A percentile compares a stretch with the other conserved stretches of the same genome.
These are phyloP conservation scores for Pulveroboletus sp. DNA, from an alignment of 768 basidiomycete species.

Conservation along the genomic window DNA sequence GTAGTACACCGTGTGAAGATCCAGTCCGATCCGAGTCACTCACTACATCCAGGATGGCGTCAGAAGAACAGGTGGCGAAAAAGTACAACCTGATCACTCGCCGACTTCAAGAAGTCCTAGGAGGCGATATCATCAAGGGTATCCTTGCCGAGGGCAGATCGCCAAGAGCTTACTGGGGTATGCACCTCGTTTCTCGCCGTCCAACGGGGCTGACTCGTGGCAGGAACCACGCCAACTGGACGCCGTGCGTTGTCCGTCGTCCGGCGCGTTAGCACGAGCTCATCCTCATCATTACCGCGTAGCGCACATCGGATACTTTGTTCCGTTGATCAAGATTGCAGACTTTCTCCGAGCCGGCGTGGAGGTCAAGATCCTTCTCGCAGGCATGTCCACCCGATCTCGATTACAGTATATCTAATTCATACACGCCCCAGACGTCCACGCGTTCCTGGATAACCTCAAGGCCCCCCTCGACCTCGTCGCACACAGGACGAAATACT, in stretches of 20 bases:
- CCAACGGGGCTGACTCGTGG: neutral
- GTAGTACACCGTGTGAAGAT: no score
- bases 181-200: slow-evolving; percentile 16
- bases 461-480: slow-evolving; percentile 95
- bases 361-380: slow-evolving; percentile 78
- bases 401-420: neutral
- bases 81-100: slow-evolving; percentile 84
- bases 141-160: slow-evolving; percentile 73
- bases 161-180: slow-evolving; percentile 91
- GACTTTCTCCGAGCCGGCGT: slow-evolving; percentile 95
- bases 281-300: slow-evolving; percentile 6
- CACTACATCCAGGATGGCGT: slow-evolving; percentile 31
- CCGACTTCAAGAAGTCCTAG: slow-evolving; percentile 81
- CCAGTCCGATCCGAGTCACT: no score
- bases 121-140: slow-evolving; percentile 76
- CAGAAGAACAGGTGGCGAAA: slow-evolving; percentile 32
- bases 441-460: slow-evolving; percentile 95
- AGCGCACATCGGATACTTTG: slow-evolving; percentile 99
- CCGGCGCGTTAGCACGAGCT: neutral
- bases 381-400: slow-evolving; percentile 44
- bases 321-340: slow-evolving; percentile 89
- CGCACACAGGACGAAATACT: slow-evolving; percentile 83
- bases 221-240: slow-evolving; percentile 92
- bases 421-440: slow-evolving; percentile 58
- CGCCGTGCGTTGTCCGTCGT: slow-evolving; percentile 60